A percentile compares a stretch with the other conserved stretches of the same genome.
Evolutionary conservation across 163 green algal species (phyloP).

Genomic region (Scenedesmus sp.): DNA sequence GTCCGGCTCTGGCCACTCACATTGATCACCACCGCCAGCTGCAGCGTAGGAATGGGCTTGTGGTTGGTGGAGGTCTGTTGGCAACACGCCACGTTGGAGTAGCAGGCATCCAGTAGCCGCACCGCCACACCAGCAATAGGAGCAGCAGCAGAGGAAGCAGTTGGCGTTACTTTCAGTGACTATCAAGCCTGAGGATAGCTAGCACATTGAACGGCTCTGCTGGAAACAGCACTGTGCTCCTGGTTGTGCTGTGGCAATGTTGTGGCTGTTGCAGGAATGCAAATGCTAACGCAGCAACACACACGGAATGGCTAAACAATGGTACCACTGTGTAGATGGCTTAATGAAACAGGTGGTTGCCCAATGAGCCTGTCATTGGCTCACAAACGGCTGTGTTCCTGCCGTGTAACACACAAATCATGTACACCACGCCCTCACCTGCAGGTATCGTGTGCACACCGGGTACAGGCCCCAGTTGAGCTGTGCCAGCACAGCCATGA

Average conservation of each 20-base stretch:
- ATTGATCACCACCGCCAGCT: slow-evolving; percentile 14
- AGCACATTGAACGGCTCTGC: too few relatives aligned
- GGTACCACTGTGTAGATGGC: too few relatives aligned
- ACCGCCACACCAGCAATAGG: background rate
- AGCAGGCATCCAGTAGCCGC: background rate
- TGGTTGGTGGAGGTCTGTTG: background rate
- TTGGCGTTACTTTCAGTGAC: too few relatives aligned
- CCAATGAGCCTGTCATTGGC: too few relatives aligned
- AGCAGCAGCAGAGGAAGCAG: background rate
- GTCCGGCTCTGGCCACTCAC: background rate
- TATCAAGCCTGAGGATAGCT: too few relatives aligned
- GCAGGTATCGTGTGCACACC: slow-evolving; percentile 1
- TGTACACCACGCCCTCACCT: background rate
- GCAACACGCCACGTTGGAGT: too few relatives aligned
- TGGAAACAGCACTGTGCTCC: too few relatives aligned
- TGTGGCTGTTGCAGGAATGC: background rate
- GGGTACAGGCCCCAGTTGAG: slow-evolving; percentile 34
- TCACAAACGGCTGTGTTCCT: too few relatives aligned
- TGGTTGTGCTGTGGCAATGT: too few relatives aligned
- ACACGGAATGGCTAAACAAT: background rate
- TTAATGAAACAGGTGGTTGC: too few relatives aligned
- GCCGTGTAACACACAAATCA: too few relatives aligned
- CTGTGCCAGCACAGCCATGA: background rate
- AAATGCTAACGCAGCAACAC: background rate
- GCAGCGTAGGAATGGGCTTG: slow-evolving; percentile 3